Percentiles rank a stretch among this genome's conserved stretches.
phyloP scores from a whole-genome alignment of 1,284 basidiomycete species.

The Ganoderma meredithae region DNA sequence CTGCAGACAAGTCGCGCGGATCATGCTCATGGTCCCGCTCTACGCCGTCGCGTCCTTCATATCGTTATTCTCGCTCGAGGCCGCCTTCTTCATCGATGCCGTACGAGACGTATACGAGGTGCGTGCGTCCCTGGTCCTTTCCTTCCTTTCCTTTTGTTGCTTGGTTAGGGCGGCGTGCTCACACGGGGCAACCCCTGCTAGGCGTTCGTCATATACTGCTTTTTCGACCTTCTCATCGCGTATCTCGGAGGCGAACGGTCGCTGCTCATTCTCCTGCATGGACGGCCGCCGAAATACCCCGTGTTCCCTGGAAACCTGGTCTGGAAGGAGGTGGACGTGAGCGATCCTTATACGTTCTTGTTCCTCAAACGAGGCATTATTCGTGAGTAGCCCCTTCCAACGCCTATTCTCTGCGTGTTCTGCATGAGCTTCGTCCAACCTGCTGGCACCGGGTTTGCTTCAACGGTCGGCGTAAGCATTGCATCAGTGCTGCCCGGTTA shows the following conservation, averaged over 20 bases:
- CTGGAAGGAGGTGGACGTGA: conserved; percentile 83
- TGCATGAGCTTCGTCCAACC: not conserved
- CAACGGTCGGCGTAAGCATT: not conserved
- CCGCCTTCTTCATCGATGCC: conserved; percentile 96
- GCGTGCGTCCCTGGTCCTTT: conserved; percentile 32
- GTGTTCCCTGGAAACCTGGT: conserved; percentile 87
- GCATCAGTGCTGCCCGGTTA: no score
- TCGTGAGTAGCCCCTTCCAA: conserved; percentile 62
- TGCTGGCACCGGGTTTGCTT: not conserved
- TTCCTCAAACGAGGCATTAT: conserved; percentile 95
- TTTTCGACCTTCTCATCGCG: conserved; percentile 82
- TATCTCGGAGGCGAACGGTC: conserved; percentile 95
- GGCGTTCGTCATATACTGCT: conserved; percentile 98
- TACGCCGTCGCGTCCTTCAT: conserved; percentile 93
- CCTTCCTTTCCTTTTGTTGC: conserved; percentile 11
- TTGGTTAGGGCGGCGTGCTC: not conserved
- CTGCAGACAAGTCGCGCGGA: conserved; percentile 88
- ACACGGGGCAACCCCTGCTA: conserved; percentile 39
- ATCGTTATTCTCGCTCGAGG: conserved; percentile 93
- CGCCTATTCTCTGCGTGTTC: no score
- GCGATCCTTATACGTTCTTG: conserved; percentile 93
- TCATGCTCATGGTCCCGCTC: conserved; percentile 97
- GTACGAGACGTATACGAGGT: conserved; percentile 97
- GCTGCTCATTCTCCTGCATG: conserved; percentile 90
- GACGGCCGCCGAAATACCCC: conserved; percentile 86